Evolutionary conservation across 192 early-diverging fungal genomes (phyloP), one percentile per base, ranked within the genome.

Genomic region (Chytriomyces hyalinus): DNA sequence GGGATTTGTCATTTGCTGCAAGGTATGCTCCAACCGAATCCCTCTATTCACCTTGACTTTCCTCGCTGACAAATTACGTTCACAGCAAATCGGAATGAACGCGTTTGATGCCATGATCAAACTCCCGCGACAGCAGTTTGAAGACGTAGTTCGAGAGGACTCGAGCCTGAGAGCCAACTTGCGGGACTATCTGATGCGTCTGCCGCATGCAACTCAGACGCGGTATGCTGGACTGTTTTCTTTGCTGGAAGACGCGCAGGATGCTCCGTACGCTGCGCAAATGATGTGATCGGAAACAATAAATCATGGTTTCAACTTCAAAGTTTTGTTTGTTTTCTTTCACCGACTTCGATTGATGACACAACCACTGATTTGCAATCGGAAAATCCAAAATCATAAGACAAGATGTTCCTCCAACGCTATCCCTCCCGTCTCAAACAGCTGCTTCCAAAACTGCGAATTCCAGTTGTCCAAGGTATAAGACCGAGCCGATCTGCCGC

Each of bases 1-100:
- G 67, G 93, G 93, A 22, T 94, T 93, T 78, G 81, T 93, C 4
- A 83, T 86, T 24, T 92, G 90, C 72, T 85, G 84, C 45, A 84
- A 87, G 71, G 84, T 92, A 79, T 64, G 76, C 73, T 22, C 57
- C 15, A 43, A 28, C 24, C 17, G 2, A 22, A 4, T 28, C 36
- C 10, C 36, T 65, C 2, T 4, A 22, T 65, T 65, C 24, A 15
- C 36, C 6, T 26, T 15, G 4, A 26, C 53, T n/a, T 53, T 77
- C 6, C 26, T 11, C 36, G 57, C 50, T 65, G n/a, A 53, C 0
- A 4, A 36, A 5, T 20, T 20, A 3, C 20, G 13, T 47, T 73
- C 22, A 74, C 61, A 22, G 78, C 80, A 57, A 57, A 57, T 57
- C 53, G 53, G 53, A 9, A 78, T 81, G 0, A 66, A 53, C 2